Conservation (phyloP, 805 yeast genomes). For the Metschnikowia anglica region DNA sequence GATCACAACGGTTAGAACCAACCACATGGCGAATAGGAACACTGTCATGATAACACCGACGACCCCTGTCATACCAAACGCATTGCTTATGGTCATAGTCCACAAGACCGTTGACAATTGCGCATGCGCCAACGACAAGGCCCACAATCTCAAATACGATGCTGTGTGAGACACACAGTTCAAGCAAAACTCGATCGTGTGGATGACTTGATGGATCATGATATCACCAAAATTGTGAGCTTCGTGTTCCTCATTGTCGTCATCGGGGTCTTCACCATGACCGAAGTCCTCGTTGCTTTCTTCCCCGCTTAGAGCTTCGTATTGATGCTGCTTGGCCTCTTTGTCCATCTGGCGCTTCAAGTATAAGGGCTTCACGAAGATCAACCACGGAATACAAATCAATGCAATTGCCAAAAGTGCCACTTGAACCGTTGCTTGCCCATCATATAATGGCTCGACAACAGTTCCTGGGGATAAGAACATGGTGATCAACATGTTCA, state of each 20-base stretch:
- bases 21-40: constrained; percentile 91
- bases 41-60: constrained; percentile 75
- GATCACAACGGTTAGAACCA: constrained; percentile 83
- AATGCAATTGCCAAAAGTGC: constrained; percentile 72
- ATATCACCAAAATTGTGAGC: constrained; percentile 84
- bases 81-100: constrained; percentile 87
- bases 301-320: constrained; percentile 37
- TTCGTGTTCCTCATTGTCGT: constrained; percentile 53
- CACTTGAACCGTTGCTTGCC: constrained; percentile 77
- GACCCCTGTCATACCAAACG: constrained; percentile 65
- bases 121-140: constrained; percentile 93
- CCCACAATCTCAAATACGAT: constrained; percentile 95
- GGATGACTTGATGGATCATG: constrained; percentile 95
- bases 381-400: constrained; percentile 88
- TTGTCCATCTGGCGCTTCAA: constrained; percentile 57
- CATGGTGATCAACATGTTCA: constrained; percentile 95
- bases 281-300: constrained; percentile 31
- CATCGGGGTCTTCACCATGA: constrained; percentile 40
- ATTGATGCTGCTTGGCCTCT: constrained; percentile 51
- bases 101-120: constrained; percentile 93
- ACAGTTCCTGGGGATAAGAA: constrained; percentile 89
- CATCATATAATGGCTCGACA: constrained; percentile 74
- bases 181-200: constrained; percentile 94
- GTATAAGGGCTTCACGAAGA: constrained; percentile 79
- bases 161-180: constrained; percentile 99